phyloP scores from a whole-genome alignment of 371 early-diverging fungal species.

The Circinella minor region DNA sequence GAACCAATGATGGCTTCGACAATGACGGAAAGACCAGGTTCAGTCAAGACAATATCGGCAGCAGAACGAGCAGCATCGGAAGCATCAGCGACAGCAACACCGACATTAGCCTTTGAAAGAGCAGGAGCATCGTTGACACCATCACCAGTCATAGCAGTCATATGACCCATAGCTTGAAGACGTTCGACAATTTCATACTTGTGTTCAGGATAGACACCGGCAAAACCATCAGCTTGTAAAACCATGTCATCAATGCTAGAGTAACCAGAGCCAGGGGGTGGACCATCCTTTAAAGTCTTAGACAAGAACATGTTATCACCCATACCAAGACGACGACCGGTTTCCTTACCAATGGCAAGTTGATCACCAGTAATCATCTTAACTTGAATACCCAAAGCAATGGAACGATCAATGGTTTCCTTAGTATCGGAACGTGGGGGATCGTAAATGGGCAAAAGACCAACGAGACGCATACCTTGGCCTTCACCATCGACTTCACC shows the following conservation, averaged over 20 bases:
- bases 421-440: constrained; percentile 86
- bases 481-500: constrained; percentile 54
- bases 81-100: constrained; percentile 84
- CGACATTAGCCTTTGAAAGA: constrained; percentile 84
- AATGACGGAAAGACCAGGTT: constrained; percentile 78
- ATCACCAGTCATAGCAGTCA: constrained; percentile 95
- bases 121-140: constrained; percentile 98
- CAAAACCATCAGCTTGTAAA: constrained; percentile 84
- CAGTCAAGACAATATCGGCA: constrained; percentile 79
- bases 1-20: constrained; percentile 69
- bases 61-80: constrained; percentile 80
- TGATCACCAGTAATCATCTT: constrained; percentile 98
- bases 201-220: constrained; percentile 94
- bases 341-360: constrained; percentile 89
- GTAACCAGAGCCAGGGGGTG: constrained; percentile 74
- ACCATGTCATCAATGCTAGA: constrained; percentile 80
- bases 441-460: constrained; percentile 85
- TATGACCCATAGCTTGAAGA: constrained; percentile 80
- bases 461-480: constrained; percentile 59
- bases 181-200: constrained; percentile 93
- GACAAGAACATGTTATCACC: constrained; percentile 77
- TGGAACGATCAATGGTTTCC: constrained; percentile 86
- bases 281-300: constrained; percentile 76
- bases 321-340: constrained; percentile 79
- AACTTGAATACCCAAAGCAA: constrained; percentile 87